These are phyloP conservation scores for Xylaria sp. DNA, from an alignment of 2,329 filamentous ascomycete species.

Conservation along the genomic window DNA sequence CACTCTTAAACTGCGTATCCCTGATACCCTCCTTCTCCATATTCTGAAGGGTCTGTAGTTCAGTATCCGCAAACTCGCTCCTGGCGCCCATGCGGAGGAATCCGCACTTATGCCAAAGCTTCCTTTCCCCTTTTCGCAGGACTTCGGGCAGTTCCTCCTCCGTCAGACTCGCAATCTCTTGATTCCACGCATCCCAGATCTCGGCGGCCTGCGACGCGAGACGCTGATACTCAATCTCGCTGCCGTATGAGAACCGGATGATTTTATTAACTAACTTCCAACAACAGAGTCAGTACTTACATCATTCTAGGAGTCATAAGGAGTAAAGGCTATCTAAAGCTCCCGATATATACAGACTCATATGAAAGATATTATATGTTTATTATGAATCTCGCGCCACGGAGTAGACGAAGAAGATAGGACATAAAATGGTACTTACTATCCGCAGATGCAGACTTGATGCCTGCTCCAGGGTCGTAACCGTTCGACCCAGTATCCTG, in stretches of 20 bases:
- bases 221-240: conserved; percentile 57
- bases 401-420: neutral
- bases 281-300: neutral
- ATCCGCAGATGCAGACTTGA: conserved; percentile 50
- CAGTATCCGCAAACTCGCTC: conserved; percentile 38
- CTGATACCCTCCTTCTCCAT: conserved; percentile 44
- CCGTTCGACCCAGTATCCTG: conserved; percentile 53
- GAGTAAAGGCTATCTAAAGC: neutral
- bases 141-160: conserved; percentile 35
- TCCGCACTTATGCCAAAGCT: conserved; percentile 43
- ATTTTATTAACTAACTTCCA: conserved; percentile 55
- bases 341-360: neutral
- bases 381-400: neutral
- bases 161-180: conserved; percentile 45
- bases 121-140: conserved; percentile 32
- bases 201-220: conserved; percentile 55
- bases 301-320: neutral
- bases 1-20: conserved; percentile 41
- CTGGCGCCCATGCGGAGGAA: conserved; percentile 43
- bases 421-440: conserved; percentile 17
- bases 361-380: neutral
- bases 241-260: conserved; percentile 55
- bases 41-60: conserved; percentile 40
- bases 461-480: conserved; percentile 55
- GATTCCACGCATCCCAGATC: conserved; percentile 59